phyloP scores from a whole-genome alignment of 371 early-diverging fungal genomes.

The Funneliformis caledonium region DNA sequence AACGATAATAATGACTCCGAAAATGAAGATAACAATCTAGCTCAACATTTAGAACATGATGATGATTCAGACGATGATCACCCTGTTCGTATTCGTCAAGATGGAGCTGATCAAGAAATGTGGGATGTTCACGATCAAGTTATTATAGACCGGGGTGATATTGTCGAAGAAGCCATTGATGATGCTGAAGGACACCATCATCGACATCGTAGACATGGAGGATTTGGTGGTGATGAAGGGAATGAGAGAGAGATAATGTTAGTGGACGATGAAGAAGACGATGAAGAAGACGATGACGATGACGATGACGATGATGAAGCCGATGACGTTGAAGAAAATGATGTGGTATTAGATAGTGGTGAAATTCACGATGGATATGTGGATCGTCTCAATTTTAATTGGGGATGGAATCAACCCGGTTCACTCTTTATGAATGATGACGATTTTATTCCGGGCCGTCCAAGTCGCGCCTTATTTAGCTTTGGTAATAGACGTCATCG shows the following conservation, averaged over 20 bases:
- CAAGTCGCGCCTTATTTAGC: constrained; percentile 38
- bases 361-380: constrained; percentile 47
- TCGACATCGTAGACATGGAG: constrained; percentile 45
- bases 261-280: constrained; percentile 50
- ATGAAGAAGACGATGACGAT: constrained; percentile 47
- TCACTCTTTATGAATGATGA: constrained; percentile 38
- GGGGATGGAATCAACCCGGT: constrained; percentile 39
- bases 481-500: constrained; percentile 38
- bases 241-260: constrained; percentile 42
- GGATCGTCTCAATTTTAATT: constrained; percentile 27
- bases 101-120: constrained; percentile 46
- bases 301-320: constrained; percentile 58
- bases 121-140: constrained; percentile 49
- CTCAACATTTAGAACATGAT: constrained; percentile 33
- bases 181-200: constrained; percentile 43
- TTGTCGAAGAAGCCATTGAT: constrained; percentile 43
- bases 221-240: constrained; percentile 50
- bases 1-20: constrained; percentile 24
- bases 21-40: not conserved
- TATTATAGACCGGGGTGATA: constrained; percentile 46
- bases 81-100: constrained; percentile 52
- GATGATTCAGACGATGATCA: constrained; percentile 62
- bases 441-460: constrained; percentile 15
- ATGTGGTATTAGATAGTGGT: constrained; percentile 51
- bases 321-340: constrained; percentile 50